Evolutionary conservation across 2,329 filamentous ascomycete genomes (phyloP).

Genomic region (Cytospora piceae): DNA sequence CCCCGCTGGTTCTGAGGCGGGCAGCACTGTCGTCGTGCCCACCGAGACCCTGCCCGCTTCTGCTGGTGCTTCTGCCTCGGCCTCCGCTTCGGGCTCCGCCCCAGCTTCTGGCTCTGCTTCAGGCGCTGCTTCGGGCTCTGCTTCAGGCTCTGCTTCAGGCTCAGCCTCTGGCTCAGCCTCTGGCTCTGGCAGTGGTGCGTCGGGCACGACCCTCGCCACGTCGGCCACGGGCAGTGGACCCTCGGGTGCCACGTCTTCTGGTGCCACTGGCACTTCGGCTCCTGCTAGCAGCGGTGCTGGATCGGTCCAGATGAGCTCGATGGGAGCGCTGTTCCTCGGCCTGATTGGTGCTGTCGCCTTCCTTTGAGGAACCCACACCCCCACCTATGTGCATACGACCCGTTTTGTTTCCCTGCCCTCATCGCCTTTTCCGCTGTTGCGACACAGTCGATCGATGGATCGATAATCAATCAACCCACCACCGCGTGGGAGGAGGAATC

Average conservation of each 20-base stretch:
- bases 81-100: background rate
- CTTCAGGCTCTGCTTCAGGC: conserved; percentile 30
- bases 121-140: conserved; percentile 7
- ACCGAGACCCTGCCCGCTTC: conserved; percentile 32
- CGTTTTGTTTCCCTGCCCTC: background rate
- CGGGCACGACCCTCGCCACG: conserved; percentile 30
- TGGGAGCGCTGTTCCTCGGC: conserved; percentile 41
- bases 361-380: conserved; percentile 37
- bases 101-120: conserved; percentile 13
- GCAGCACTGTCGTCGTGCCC: conserved; percentile 28
- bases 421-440: conserved; percentile 5
- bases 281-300: conserved; percentile 38
- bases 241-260: conserved; percentile 30
- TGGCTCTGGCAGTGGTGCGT: conserved; percentile 28
- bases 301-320: conserved; percentile 39
- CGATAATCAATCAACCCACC: too few relatives aligned
- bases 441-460: background rate
- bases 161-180: conserved; percentile 25
- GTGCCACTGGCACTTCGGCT: conserved; percentile 34
- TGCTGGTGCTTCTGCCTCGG: conserved; percentile 11
- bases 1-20: conserved; percentile 30
- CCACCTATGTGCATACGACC: background rate
- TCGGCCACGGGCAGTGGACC: conserved; percentile 32
- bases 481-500: too few relatives aligned
- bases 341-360: conserved; percentile 41